These are phyloP conservation scores for Byssoonygena ceratinophila DNA, from an alignment of 2,329 filamentous ascomycete genomes.

Conservation along the genomic window DNA sequence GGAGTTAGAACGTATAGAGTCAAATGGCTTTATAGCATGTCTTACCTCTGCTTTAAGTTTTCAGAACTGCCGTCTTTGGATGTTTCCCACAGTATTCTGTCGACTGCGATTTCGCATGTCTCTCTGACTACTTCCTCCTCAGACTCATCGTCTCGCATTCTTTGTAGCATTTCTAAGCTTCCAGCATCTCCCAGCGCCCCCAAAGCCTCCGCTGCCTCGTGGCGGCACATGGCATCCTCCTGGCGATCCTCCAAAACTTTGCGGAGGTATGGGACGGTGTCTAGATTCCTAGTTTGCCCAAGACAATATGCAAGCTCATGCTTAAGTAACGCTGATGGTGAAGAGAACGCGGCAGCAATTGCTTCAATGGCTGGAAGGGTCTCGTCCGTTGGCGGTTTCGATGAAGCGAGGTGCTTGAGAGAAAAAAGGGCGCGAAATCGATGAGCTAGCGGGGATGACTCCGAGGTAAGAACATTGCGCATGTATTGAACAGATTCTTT, in stretches of 20 bases:
- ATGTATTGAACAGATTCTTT: constrained; percentile 30
- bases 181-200: constrained; percentile 69
- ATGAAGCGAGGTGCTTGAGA: constrained; percentile 79
- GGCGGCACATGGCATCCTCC: constrained; percentile 92
- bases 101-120: constrained; percentile 94
- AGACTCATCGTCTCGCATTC: constrained; percentile 61
- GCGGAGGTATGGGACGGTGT: constrained; percentile 62
- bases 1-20: constrained; percentile 12
- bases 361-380: constrained; percentile 59
- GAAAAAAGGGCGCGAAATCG: constrained; percentile 97
- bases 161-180: constrained; percentile 62
- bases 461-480: constrained; percentile 66
- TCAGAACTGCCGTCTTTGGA: constrained; percentile 61
- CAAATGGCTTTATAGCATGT: not conserved
- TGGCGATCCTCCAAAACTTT: constrained; percentile 61
- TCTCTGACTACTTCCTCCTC: constrained; percentile 78
- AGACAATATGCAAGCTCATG: constrained; percentile 97
- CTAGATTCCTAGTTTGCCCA: constrained; percentile 72
- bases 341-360: constrained; percentile 76
- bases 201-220: constrained; percentile 91
- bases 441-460: constrained; percentile 68
- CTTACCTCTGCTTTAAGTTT: constrained; percentile 69
- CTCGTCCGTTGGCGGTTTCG: constrained; percentile 47
- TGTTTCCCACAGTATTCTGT: constrained; percentile 87
- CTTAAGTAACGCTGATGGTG: constrained; percentile 81